These are phyloP conservation scores for Phytophthora hybrid DNA, from an alignment of 352 stramenopile species.

Conservation along the genomic window DNA sequence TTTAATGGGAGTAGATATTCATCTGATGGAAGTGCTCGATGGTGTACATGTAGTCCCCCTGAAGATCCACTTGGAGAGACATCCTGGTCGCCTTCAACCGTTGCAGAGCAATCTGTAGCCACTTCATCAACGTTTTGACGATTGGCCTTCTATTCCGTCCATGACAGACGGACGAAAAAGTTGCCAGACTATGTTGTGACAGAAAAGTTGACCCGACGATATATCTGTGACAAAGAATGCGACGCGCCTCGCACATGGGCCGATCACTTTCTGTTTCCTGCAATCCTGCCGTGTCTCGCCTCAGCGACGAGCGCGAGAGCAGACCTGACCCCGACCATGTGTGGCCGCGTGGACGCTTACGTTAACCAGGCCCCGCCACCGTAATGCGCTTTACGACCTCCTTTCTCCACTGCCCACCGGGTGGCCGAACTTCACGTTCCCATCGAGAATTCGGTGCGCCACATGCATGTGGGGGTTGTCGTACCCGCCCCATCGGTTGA, in stretches of 20 bases:
- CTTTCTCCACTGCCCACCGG: constrained; percentile 18
- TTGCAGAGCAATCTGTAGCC: too few species aligned
- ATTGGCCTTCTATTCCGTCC: background rate
- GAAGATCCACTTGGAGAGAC: background rate
- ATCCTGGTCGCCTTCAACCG: background rate
- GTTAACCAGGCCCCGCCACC: background rate
- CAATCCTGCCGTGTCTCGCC: background rate
- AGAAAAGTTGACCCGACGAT: too few species aligned
- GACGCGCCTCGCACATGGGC: background rate
- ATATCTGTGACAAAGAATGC: constrained; percentile 2
- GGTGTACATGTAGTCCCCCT: background rate
- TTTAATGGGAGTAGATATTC: background rate
- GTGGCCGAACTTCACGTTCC: constrained; percentile 17
- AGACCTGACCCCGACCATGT: background rate
- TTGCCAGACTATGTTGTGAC: background rate
- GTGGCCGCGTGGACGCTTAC: background rate
- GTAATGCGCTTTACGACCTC: background rate
- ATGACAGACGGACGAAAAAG: background rate
- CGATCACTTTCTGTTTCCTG: background rate
- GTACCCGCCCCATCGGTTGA: constrained; percentile 33
- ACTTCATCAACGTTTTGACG: too few species aligned
- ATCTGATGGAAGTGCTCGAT: background rate
- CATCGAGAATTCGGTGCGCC: constrained; percentile 38
- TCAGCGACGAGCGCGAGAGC: background rate
- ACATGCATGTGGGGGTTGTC: constrained; percentile 14